phyloP scores from a whole-genome alignment of 169 alveolate genomes.

The Cryptosporidium sp. region DNA sequence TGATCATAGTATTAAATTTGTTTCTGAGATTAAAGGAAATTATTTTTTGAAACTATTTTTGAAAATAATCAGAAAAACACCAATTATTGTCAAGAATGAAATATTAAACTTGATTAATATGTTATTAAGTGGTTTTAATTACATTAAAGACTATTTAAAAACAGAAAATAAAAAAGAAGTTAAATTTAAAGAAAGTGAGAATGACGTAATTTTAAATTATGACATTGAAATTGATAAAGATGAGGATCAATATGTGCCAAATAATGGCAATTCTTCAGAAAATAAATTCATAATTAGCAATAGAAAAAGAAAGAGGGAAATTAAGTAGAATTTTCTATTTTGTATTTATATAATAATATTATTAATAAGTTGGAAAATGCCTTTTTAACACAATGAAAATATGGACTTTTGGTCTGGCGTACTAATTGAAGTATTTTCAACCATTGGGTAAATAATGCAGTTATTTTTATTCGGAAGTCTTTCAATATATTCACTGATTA shows the following conservation, averaged over 20 bases:
- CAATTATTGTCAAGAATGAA: background rate
- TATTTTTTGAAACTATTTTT: background rate
- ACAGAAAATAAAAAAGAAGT: background rate
- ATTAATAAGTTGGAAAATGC: background rate
- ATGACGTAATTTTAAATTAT: background rate
- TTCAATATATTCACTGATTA: constrained; percentile 51
- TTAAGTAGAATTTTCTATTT: background rate
- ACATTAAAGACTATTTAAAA: background rate
- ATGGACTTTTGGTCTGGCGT: background rate
- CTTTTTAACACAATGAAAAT: constrained; percentile 37
- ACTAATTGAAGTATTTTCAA: background rate
- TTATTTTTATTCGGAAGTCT: constrained; percentile 30
- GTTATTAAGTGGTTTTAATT: background rate
- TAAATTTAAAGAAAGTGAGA: background rate
- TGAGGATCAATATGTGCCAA: background rate
- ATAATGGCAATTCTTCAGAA: background rate
- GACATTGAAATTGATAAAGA: background rate
- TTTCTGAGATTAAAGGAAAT: background rate
- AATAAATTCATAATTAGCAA: background rate
- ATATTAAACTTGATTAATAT: background rate
- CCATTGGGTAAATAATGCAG: constrained; percentile 22
- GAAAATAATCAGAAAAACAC: background rate
- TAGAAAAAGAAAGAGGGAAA: constrained; percentile 23
- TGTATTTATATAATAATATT: background rate
- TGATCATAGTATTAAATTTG: background rate